phyloP scores from a whole-genome alignment of 352 stramenopile species.

The Globisporangium spinosum region DNA sequence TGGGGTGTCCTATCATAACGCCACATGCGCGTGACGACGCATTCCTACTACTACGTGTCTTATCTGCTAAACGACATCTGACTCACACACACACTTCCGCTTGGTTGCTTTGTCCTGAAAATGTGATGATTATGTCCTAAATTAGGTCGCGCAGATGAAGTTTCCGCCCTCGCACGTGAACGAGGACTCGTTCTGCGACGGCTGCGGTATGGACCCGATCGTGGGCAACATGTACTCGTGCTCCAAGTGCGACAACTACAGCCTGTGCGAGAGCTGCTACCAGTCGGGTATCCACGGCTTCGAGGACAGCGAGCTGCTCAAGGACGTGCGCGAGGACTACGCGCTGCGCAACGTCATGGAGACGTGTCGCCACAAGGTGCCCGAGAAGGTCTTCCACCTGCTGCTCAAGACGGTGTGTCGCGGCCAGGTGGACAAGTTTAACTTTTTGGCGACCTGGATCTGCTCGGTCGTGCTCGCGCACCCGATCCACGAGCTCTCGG shows the following conservation, averaged over 20 bases:
- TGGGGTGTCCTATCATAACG: not conserved
- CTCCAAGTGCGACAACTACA: constrained; percentile 83
- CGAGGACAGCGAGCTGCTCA: constrained; percentile 72
- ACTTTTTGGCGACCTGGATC: constrained; percentile 87
- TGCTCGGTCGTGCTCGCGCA: constrained; percentile 69
- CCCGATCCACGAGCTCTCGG: constrained; percentile 58
- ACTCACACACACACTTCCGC: not conserved
- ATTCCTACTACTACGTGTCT: not conserved
- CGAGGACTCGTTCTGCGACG: constrained; percentile 88
- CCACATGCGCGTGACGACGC: not conserved
- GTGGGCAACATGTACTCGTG: constrained; percentile 88
- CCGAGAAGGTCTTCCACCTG: constrained; percentile 78
- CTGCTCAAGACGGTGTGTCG: constrained; percentile 83
- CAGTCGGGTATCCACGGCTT: constrained; percentile 80
- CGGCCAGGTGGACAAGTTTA: constrained; percentile 87
- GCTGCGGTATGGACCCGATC: constrained; percentile 87
- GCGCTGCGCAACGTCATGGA: constrained; percentile 75
- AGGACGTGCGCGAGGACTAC: constrained; percentile 81
- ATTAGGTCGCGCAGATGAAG: constrained; percentile 70
- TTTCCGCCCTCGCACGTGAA: constrained; percentile 70
- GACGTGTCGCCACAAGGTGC: constrained; percentile 66
- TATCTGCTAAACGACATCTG: not conserved
- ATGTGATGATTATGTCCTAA: not conserved
- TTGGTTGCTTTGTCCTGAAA: not conserved
- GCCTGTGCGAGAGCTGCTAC: constrained; percentile 82